phyloP scores from a whole-genome alignment of 768 basidiomycete species.

The Trametes villosa region DNA sequence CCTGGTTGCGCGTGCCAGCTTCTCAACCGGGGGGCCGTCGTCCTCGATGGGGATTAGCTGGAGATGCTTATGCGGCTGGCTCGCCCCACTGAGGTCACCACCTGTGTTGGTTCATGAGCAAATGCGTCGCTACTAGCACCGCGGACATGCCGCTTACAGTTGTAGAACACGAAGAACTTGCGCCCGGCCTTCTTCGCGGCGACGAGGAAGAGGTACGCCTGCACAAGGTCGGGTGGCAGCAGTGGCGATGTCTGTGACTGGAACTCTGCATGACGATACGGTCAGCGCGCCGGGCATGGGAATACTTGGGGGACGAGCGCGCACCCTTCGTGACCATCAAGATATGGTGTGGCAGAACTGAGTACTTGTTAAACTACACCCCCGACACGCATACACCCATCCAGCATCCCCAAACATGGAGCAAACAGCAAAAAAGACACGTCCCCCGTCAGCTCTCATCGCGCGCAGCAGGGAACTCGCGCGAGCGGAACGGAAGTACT shows the following conservation, averaged over 20 bases:
- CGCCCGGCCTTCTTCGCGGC: constrained; percentile 66
- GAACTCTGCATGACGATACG: constrained; percentile 53
- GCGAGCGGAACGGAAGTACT: constrained; percentile 27
- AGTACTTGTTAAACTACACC: constrained; percentile 81
- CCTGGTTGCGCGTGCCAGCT: constrained; percentile 57
- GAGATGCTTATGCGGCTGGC: constrained; percentile 90
- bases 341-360: constrained; percentile 84
- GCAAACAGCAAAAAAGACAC: neutral
- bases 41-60: constrained; percentile 75
- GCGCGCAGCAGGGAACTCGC: neutral
- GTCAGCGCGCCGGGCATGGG: neutral
- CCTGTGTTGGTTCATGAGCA: constrained; percentile 43
- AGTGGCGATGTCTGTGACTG: constrained; percentile 80
- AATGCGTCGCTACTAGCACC: no score
- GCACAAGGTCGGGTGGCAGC: constrained; percentile 76
- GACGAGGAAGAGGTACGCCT: constrained; percentile 72
- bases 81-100: constrained; percentile 81
- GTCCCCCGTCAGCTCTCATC: neutral
- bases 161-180: constrained; percentile 84
- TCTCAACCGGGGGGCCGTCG: constrained; percentile 79
- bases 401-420: neutral
- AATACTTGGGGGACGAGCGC: constrained; percentile 10
- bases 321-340: constrained; percentile 85
- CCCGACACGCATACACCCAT: neutral
- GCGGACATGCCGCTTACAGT: constrained; percentile 56